phyloP scores from a whole-genome alignment of 176 grass and related monocot genomes.

The Oryza longistaminata region DNA sequence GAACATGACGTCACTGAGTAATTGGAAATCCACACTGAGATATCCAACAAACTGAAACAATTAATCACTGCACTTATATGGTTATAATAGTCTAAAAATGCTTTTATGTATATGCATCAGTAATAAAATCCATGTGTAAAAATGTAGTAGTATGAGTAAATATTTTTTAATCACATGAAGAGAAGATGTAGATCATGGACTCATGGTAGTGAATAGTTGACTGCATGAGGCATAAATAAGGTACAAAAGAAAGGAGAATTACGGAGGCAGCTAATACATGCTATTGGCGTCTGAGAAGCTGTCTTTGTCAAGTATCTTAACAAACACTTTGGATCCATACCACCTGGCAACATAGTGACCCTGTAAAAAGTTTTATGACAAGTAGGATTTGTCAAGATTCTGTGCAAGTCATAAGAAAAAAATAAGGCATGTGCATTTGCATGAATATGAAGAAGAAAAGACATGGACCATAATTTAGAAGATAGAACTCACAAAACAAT shows the following conservation, averaged over 20 bases:
- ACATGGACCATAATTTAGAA: neutral
- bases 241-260: slow-evolving; percentile 21
- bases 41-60: neutral
- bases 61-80: neutral
- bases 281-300: slow-evolving; percentile 78
- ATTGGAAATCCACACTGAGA: neutral
- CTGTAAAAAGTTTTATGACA: slow-evolving; percentile 47
- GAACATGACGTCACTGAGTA: neutral
- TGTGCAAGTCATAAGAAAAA: neutral
- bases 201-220: neutral
- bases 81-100: neutral
- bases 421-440: neutral
- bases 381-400: slow-evolving; percentile 26
- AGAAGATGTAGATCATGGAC: neutral
- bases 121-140: neutral
- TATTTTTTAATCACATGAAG: neutral
- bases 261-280: slow-evolving; percentile 62
- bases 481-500: neutral
- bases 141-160: no score
- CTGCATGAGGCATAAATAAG: neutral
- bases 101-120: neutral
- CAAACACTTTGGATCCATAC: slow-evolving; percentile 91
- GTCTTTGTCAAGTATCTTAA: slow-evolving; percentile 93
- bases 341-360: slow-evolving; percentile 82
- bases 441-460: neutral